Evolutionary conservation across 2,329 filamentous ascomycete species (phyloP), one percentile per base, ranked within the genome.

Genomic region (Dothideomycetes sp.): DNA sequence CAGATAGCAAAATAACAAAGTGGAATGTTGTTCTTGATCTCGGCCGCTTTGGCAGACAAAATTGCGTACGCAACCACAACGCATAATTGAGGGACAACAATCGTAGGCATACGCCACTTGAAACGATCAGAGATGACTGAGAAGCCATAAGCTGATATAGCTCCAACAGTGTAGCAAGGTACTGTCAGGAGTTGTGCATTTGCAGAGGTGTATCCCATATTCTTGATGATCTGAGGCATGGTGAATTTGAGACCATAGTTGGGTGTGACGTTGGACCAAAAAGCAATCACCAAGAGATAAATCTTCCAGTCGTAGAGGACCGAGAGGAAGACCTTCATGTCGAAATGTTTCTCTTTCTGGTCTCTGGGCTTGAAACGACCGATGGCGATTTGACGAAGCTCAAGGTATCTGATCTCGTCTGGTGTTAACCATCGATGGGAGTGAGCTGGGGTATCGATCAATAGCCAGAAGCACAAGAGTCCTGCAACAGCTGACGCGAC

Each of bases 231-330:
- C n/a, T 78, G 82, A 0, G 86, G 86, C 3, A 89, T 63, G 64
- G 93, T 88, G 4, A 88, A 69, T 2, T 75, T 80, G 61, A 87
- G 86, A 3, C 78, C 78, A 56, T 87, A 88, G 4, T 88, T 65
- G 0, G 82, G 72, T 55, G 80, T 80, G 49, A 82, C 74, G 28
- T 70, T 71, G 49, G 52, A 84, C 78, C 85, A 84, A 58, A 87
- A 91, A 45, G 88, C 79, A 29, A 82, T 60, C 59, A 84, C 82
- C 10, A 76, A 81, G 1, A 73, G 65, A 61, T 78, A 89, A 16
- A 82, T 93, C 67, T 94, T 93, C 80, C 83, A 93, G 55, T 93
- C 86, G 45, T 73, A 80, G 15, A 89, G 51, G 6, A 78, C 78
- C 10, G 75, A 72, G 73, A 76, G 84, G 45, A 91, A 70, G 57